Percentiles rank a stretch among this genome's conserved stretches.
These are phyloP conservation scores for Tremellales sp. DNA, from an alignment of 1,284 basidiomycete species.

Conservation along the genomic window DNA sequence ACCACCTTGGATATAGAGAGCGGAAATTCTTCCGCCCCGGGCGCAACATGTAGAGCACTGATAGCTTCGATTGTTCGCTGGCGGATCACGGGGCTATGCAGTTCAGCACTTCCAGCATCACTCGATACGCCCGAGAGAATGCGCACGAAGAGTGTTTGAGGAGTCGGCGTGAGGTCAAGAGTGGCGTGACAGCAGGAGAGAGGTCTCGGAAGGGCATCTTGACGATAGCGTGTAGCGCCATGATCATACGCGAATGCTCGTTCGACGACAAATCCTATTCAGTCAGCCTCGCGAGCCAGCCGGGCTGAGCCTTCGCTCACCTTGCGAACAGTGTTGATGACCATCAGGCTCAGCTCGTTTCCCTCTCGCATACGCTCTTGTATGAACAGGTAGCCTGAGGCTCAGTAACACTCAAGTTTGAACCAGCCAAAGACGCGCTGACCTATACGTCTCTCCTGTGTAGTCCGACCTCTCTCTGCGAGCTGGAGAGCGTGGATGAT, in stretches of 20 bases:
- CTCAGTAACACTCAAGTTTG: background rate
- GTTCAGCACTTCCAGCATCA: no score
- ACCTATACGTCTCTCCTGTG: constrained; percentile 35
- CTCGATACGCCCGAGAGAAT: no score
- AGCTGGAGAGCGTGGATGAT: constrained; percentile 40
- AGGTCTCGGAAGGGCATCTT: constrained; percentile 37
- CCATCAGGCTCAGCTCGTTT: constrained; percentile 40
- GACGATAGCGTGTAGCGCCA: constrained; percentile 35
- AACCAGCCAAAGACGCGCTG: constrained; percentile 4
- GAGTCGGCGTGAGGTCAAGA: constrained; percentile 23
- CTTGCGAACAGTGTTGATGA: constrained; percentile 48
- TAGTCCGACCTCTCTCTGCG: constrained; percentile 31
- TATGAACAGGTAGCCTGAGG: constrained; percentile 41
- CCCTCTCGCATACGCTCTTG: constrained; percentile 26
- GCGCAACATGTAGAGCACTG: constrained; percentile 11
- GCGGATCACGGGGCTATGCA: constrained; percentile 28
- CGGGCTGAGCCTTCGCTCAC: constrained; percentile 10
- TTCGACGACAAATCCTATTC: constrained; percentile 37
- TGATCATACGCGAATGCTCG: constrained; percentile 22
- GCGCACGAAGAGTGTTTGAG: no score
- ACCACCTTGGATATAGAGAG: constrained; percentile 25
- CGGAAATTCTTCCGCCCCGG: constrained; percentile 13
- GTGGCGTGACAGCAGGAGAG: constrained; percentile 37
- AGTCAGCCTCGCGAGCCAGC: background rate
- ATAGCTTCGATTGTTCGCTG: constrained; percentile 31